phyloP scores from a whole-genome alignment of 371 early-diverging fungal species.

The Nematocida ausubeli region DNA sequence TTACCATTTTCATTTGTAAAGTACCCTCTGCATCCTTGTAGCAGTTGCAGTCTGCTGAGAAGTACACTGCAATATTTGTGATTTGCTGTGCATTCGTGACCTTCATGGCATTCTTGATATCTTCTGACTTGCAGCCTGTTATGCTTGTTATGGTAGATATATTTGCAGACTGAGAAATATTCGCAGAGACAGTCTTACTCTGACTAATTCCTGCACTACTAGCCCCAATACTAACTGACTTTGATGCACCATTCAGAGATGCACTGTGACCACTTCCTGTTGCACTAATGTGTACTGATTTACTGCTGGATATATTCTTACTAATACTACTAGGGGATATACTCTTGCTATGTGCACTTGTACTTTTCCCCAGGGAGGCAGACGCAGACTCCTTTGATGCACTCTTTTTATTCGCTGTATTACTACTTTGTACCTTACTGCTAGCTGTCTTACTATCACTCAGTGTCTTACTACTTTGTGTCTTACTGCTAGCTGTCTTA shows the following conservation, averaged over 20 bases:
- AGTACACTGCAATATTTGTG: conserved; percentile 52
- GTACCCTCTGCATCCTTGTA: conserved; percentile 64
- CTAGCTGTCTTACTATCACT: not conserved
- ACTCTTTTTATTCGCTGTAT: too few relatives aligned
- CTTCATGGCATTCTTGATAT: conserved; percentile 15
- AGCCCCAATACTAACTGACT: too few relatives aligned
- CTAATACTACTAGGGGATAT: too few relatives aligned
- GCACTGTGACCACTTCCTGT: too few relatives aligned
- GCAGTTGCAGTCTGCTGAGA: conserved; percentile 26
- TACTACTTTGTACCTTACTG: not conserved
- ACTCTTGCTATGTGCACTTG: too few relatives aligned
- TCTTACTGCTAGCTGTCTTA: not conserved
- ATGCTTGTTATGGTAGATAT: not conserved
- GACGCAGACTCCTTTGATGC: too few relatives aligned
- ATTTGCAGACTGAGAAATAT: not conserved
- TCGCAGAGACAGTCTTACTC: not conserved
- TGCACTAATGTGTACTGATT: too few relatives aligned
- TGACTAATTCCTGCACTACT: too few relatives aligned
- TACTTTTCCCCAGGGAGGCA: too few relatives aligned
- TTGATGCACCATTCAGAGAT: too few relatives aligned
- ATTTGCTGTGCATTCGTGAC: conserved; percentile 20
- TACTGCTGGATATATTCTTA: too few relatives aligned
- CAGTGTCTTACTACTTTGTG: too few relatives aligned
- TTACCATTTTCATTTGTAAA: conserved; percentile 57
- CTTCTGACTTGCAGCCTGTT: not conserved